These are phyloP conservation scores for Medicago lupulina DNA, from an alignment of 306 rosid species.

Conservation along the genomic window DNA sequence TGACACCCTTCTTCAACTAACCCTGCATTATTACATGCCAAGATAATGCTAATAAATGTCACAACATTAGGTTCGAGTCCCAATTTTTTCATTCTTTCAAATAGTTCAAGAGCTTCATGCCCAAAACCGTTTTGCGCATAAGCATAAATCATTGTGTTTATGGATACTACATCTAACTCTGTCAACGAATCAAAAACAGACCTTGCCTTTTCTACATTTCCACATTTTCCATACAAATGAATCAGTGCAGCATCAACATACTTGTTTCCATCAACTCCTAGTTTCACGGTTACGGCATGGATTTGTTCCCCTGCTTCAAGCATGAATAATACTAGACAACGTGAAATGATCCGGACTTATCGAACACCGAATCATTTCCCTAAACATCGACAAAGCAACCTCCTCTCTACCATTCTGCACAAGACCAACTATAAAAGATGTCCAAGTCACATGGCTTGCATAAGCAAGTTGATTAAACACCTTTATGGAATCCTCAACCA, in stretches of 20 bases:
- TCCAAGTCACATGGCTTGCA: slow-evolving; percentile 77
- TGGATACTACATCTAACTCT: slow-evolving; percentile 57
- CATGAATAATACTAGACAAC: slow-evolving; percentile 68
- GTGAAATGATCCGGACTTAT: slow-evolving; percentile 62
- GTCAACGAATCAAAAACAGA: slow-evolving; percentile 52
- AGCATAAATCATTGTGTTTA: slow-evolving; percentile 72
- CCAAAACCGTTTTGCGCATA: slow-evolving; percentile 73
- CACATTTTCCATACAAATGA: slow-evolving; percentile 76
- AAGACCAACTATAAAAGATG: slow-evolving; percentile 72
- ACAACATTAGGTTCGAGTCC: slow-evolving; percentile 59
- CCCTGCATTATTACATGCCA: slow-evolving; percentile 76
- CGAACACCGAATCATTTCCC: slow-evolving; percentile 61
- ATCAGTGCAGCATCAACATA: slow-evolving; percentile 68
- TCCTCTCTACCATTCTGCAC: slow-evolving; percentile 70
- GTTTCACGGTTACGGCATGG: slow-evolving; percentile 54
- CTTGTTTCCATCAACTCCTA: slow-evolving; percentile 57
- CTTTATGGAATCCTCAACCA: slow-evolving; percentile 63
- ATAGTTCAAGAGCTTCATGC: slow-evolving; percentile 62
- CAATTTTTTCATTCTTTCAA: slow-evolving; percentile 46
- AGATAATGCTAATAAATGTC: slow-evolving; percentile 64
- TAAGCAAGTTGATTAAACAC: slow-evolving; percentile 55
- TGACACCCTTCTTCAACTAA: slow-evolving; percentile 72
- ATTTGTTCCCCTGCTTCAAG: slow-evolving; percentile 67
- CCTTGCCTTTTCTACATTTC: slow-evolving; percentile 62
- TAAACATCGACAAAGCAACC: slow-evolving; percentile 58